These are phyloP conservation scores for Debaryomyces tyrocola DNA, from an alignment of 805 yeast genomes.

Conservation along the genomic window DNA sequence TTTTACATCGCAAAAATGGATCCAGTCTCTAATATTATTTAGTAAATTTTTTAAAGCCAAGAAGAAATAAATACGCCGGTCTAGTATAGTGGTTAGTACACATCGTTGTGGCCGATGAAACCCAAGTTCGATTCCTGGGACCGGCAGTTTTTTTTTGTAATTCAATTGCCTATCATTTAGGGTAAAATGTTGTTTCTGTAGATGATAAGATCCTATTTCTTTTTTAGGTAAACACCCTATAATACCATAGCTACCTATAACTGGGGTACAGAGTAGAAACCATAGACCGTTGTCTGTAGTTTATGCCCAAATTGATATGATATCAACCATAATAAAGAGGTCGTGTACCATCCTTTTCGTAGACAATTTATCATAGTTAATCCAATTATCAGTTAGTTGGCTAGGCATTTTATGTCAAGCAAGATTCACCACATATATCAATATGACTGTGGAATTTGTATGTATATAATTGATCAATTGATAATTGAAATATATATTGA, in stretches of 20 bases:
- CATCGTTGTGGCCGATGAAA: slow-evolving; percentile 49
- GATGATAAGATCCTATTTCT: background rate
- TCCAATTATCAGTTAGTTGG: background rate
- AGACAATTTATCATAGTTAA: background rate
- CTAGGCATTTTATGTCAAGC: no score
- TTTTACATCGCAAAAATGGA: background rate
- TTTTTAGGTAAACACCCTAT: no score
- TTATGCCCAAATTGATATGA: no score
- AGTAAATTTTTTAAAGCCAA: no score
- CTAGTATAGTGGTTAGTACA: slow-evolving; percentile 49
- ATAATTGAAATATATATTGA: background rate
- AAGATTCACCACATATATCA: background rate
- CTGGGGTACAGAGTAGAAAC: no score
- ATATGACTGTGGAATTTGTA: slow-evolving; percentile 17
- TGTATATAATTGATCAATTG: slow-evolving; percentile 4
- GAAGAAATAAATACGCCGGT: slow-evolving; percentile 14
- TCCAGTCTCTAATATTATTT: background rate
- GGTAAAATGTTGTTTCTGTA: no score
- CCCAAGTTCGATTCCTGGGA: slow-evolving; percentile 52
- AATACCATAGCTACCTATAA: no score
- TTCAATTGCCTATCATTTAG: no score
- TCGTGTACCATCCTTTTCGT: background rate
- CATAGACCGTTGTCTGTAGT: no score
- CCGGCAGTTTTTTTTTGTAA: slow-evolving; percentile 29
- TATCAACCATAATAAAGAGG: background rate